Percentiles rank a stretch among this genome's conserved stretches.
Conservation (phyloP, 768 basidiomycete species). For the Lepiota venenata region DNA sequence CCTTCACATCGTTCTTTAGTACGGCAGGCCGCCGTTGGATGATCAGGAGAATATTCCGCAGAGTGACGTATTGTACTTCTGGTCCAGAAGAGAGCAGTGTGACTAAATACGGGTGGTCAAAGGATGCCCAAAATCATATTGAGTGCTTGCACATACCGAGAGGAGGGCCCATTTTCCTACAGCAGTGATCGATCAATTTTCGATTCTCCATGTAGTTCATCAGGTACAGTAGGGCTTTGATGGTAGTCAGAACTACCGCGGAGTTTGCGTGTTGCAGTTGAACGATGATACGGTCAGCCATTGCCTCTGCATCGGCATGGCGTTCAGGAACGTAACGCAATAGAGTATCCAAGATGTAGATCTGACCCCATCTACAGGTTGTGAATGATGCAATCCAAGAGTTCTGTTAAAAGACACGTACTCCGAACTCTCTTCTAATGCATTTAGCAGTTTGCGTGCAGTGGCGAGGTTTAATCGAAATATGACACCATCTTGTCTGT, state of each 20-base stretch:
- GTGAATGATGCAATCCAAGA: conserved; percentile 13
- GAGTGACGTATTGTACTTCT: conserved; percentile 97
- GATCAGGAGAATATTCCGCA: conserved; percentile 95
- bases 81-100: conserved; percentile 94
- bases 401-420: conserved; percentile 38
- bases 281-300: conserved; percentile 93
- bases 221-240: conserved; percentile 91
- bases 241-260: conserved; percentile 97
- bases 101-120: conserved; percentile 43
- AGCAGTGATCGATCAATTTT: conserved; percentile 81
- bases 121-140: neutral
- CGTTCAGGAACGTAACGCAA: conserved; percentile 91
- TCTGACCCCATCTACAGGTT: conserved; percentile 88
- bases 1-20: conserved; percentile 95
- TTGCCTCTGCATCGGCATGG: conserved; percentile 84
- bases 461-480: conserved; percentile 86
- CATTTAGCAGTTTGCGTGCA: conserved; percentile 86
- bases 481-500: conserved; percentile 90
- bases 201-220: conserved; percentile 99
- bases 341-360: conserved; percentile 94
- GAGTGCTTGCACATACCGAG: conserved; percentile 54
- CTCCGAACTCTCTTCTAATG: conserved; percentile 96
- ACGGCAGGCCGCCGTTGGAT: conserved; percentile 93
- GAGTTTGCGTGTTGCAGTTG: conserved; percentile 98
- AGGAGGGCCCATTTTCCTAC: conserved; percentile 98